A percentile compares a stretch with the other conserved stretches of the same genome.
These are phyloP conservation scores for Hygrocybe punicea DNA, from an alignment of 768 basidiomycete genomes.

Conservation along the genomic window DNA sequence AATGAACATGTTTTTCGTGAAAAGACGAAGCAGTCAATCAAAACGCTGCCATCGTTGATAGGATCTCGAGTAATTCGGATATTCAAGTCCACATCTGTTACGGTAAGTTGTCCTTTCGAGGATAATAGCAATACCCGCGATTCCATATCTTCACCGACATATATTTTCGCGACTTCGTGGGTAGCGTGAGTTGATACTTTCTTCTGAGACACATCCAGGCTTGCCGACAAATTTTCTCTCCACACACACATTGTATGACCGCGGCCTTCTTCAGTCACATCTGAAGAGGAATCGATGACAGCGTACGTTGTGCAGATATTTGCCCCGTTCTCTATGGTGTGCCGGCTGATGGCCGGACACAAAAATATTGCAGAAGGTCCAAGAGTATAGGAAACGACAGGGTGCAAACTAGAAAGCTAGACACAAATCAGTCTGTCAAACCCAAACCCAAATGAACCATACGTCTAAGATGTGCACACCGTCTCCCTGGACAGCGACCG, in stretches of 20 bases:
- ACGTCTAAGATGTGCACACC: constrained; percentile 77
- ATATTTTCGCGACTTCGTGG: constrained; percentile 35
- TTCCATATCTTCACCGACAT: constrained; percentile 20
- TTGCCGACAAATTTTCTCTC: constrained; percentile 49
- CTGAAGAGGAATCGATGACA: constrained; percentile 48
- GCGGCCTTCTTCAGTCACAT: constrained; percentile 37
- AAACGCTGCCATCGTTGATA: constrained; percentile 3
- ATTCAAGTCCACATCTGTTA: constrained; percentile 29
- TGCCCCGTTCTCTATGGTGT: constrained; percentile 31
- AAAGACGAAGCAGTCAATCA: constrained; percentile 31
- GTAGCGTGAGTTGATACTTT: constrained; percentile 45
- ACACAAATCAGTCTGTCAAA: not conserved
- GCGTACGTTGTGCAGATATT: constrained; percentile 53
- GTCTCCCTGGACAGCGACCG: constrained; percentile 67
- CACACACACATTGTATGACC: constrained; percentile 60
- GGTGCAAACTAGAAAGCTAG: constrained; percentile 61
- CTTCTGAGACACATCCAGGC: constrained; percentile 36
- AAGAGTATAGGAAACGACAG: constrained; percentile 65
- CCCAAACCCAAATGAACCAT: constrained; percentile 22
- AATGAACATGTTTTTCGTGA: constrained; percentile 30
- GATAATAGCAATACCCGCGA: constrained; percentile 30
- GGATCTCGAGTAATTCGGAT: constrained; percentile 21
- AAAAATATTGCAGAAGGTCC: constrained; percentile 63
- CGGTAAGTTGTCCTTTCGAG: constrained; percentile 28
- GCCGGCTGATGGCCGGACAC: constrained; percentile 52